Evolutionary conservation across 2,329 filamentous ascomycete genomes (phyloP).

Genomic region (Mycocentrospora acerina): DNA sequence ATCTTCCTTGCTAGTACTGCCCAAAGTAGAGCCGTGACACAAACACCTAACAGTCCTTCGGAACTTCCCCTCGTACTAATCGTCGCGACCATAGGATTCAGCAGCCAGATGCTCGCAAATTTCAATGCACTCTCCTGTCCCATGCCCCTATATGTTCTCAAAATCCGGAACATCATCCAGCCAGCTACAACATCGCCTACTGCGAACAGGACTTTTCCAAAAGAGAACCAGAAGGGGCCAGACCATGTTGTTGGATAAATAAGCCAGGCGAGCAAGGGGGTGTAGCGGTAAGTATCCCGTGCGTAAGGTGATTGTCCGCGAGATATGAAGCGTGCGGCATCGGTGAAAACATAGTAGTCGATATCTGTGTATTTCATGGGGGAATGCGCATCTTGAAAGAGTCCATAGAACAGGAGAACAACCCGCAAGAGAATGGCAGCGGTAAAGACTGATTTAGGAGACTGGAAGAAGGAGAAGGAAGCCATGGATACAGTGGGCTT

Average conservation of each 20-base stretch:
- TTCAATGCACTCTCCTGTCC: conserved; percentile 58
- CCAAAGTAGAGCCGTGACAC: conserved; percentile 83
- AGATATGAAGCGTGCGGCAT: conserved; percentile 78
- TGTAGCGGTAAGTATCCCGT: conserved; percentile 95
- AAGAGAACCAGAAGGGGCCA: conserved; percentile 68
- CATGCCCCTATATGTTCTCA: conserved; percentile 45
- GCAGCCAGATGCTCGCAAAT: conserved; percentile 85
- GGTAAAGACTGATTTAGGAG: conserved; percentile 43
- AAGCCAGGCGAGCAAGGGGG: conserved; percentile 88
- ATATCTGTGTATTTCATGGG: conserved; percentile 98
- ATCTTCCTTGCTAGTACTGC: conserved; percentile 68
- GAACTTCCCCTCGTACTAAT: conserved; percentile 95
- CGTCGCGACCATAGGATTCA: conserved; percentile 97
- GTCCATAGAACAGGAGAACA: conserved; percentile 78
- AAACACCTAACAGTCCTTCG: conserved; percentile 82
- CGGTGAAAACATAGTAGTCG: conserved; percentile 97
- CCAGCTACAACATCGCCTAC: conserved; percentile 81
- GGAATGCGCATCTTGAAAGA: conserved; percentile 89
- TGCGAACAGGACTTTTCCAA: conserved; percentile 86
- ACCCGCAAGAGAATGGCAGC: conserved; percentile 64
- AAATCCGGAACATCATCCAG: conserved; percentile 66
- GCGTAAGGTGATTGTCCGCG: conserved; percentile 75
- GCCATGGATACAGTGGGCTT: conserved; percentile 18
- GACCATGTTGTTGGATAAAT: conserved; percentile 75
- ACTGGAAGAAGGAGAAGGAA: conserved; percentile 36